phyloP scores from a whole-genome alignment of 352 stramenopile species.

The Phytophthora sojae region DNA sequence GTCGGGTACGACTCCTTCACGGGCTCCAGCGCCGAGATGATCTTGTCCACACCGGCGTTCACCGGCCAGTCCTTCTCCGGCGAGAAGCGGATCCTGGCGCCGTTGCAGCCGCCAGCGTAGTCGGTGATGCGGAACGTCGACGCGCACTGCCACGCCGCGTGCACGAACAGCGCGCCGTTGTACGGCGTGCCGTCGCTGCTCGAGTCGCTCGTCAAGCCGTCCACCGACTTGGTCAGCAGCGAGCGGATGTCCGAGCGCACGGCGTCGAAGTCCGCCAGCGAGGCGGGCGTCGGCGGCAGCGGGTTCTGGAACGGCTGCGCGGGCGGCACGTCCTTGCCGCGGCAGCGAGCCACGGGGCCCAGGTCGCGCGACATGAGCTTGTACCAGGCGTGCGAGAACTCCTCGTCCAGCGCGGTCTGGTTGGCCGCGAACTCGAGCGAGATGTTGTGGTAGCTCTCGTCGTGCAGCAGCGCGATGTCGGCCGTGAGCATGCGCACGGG shows the following conservation, averaged over 20 bases:
- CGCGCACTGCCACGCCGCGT: conserved; percentile 85
- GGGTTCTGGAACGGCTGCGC: conserved; percentile 56
- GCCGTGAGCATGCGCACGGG: conserved; percentile 82
- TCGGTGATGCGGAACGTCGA: conserved; percentile 86
- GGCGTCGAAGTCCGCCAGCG: conserved; percentile 35
- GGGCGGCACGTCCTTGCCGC: conserved; percentile 42
- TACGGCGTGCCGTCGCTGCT: conserved; percentile 20
- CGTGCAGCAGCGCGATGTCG: conserved; percentile 72
- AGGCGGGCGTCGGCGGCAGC: conserved; percentile 32
- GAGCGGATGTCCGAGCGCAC: conserved; percentile 34
- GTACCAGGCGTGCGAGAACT: conserved; percentile 75
- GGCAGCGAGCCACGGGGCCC: conserved; percentile 48
- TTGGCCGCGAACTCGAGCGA: conserved; percentile 66
- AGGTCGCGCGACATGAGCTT: conserved; percentile 63
- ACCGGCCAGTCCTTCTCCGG: conserved; percentile 60
- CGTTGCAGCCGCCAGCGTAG: conserved; percentile 79
- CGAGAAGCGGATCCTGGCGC: conserved; percentile 83
- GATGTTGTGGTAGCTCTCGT: conserved; percentile 70
- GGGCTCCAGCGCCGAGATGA: conserved; percentile 76
- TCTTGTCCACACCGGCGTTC: conserved; percentile 81
- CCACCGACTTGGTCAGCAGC: conserved; percentile 25
- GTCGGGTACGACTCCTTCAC: conserved; percentile 88
- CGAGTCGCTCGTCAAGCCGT: conserved; percentile 34
- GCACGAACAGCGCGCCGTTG: conserved; percentile 59
- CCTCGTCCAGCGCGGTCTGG: conserved; percentile 55